Conservation (phyloP, 768 basidiomycete genomes). For the Leccinum longicurvipes region DNA sequence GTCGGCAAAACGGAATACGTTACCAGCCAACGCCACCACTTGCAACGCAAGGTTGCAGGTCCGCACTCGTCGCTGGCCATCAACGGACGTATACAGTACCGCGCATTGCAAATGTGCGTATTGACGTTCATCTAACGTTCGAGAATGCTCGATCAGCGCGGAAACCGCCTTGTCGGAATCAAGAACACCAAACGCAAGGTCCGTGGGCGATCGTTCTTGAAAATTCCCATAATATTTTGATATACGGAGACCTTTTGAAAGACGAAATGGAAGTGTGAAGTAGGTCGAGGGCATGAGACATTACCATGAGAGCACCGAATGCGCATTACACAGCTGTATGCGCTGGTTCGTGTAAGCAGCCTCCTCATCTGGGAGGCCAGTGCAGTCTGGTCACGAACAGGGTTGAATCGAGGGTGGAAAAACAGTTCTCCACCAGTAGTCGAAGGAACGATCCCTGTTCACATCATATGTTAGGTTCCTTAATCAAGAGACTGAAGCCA, state of each 20-base stretch:
- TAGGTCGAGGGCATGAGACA: conserved; percentile 8
- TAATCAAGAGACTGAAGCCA: not conserved
- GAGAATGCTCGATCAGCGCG: conserved; percentile 69
- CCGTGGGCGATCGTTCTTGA: conserved; percentile 60
- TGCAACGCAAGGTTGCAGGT: conserved; percentile 83
- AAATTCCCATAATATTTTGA: conserved; percentile 72
- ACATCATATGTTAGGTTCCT: conserved; percentile 3
- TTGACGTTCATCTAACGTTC: conserved; percentile 62
- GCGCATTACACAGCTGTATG: conserved; percentile 75
- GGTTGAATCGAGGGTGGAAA: conserved; percentile 88
- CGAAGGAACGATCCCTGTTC: conserved; percentile 57
- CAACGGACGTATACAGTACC: conserved; percentile 74
- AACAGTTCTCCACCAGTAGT: conserved; percentile 88
- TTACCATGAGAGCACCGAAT: conserved; percentile 84
- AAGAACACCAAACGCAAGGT: conserved; percentile 74
- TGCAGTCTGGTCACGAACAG: conserved; percentile 57
- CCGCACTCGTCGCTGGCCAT: conserved; percentile 80
- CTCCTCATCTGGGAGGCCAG: conserved; percentile 76
- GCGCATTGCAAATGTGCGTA: conserved; percentile 85
- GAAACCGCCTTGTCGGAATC: conserved; percentile 81
- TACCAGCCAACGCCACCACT: conserved; percentile 80
- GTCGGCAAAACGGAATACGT: conserved; percentile 89
- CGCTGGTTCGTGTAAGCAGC: conserved; percentile 65
- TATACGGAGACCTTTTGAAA: conserved; percentile 55
- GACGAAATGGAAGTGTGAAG: conserved; percentile 6